Percentiles rank a stretch among this genome's conserved stretches.
Conservation (phyloP, 441 rosid species). For the Erodium trifolium region DNA sequence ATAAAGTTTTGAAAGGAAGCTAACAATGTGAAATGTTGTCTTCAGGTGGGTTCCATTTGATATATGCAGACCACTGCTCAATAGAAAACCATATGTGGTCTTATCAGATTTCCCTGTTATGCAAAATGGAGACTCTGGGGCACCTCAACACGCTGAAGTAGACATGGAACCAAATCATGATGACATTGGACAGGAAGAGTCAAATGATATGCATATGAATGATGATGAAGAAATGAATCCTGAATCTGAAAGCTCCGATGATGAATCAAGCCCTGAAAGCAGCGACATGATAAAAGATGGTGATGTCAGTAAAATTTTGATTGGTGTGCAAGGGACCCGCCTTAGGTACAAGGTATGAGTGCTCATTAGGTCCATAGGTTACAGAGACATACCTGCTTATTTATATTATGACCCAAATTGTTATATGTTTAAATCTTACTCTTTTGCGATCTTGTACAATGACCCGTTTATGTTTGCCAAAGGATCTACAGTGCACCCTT, state of each 20-base stretch:
- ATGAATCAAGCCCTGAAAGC: conserved; percentile 34
- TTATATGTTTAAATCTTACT: no score
- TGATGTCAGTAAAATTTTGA: conserved; percentile 40
- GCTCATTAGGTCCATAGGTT: neutral
- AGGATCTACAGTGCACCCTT: conserved; percentile 49
- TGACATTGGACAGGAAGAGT: conserved; percentile 32
- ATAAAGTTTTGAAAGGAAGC: conserved; percentile 6
- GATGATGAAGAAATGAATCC: conserved; percentile 13
- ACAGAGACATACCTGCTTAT: neutral
- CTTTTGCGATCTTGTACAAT: no score
- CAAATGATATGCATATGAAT: conserved; percentile 37
- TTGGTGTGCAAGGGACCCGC: conserved; percentile 37
- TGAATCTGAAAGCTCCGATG: conserved; percentile 44
- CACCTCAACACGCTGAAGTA: conserved; percentile 30
- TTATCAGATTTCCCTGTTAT: conserved; percentile 45
- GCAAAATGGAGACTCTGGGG: conserved; percentile 31
- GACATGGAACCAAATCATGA: conserved; percentile 26
- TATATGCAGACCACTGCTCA: conserved; percentile 59
- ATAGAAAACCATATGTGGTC: conserved; percentile 48
- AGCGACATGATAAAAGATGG: conserved; percentile 23
- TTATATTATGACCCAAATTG: neutral
- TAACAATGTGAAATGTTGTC: conserved; percentile 20
- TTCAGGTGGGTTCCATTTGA: conserved; percentile 84
- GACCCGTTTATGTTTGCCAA: conserved; percentile 15
- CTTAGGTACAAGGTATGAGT: conserved; percentile 55